Evolutionary conservation across 1,139 yeast species (phyloP).

Genomic region (Candida gigantensis): DNA sequence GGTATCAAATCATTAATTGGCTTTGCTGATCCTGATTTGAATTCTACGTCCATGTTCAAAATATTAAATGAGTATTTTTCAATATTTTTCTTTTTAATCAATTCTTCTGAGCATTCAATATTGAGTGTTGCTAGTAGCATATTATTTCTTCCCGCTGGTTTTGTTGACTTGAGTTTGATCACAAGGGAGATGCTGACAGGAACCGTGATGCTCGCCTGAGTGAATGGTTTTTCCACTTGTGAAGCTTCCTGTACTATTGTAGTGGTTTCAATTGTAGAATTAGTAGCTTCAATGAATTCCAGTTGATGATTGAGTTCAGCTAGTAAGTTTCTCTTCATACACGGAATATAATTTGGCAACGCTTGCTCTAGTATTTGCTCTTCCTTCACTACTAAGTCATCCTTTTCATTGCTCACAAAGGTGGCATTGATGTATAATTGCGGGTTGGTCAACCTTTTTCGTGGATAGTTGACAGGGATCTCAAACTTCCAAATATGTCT

Average conservation of each 20-base stretch:
- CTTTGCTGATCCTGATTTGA: slow-evolving; percentile 35
- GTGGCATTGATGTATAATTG: slow-evolving; percentile 27
- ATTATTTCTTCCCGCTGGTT: slow-evolving; percentile 57
- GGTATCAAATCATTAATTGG: slow-evolving; percentile 23
- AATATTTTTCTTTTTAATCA: slow-evolving; percentile 16
- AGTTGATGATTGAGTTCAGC: slow-evolving; percentile 24
- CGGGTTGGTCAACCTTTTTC: slow-evolving; percentile 34
- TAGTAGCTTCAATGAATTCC: slow-evolving; percentile 1
- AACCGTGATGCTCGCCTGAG: slow-evolving; percentile 12
- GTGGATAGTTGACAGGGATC: slow-evolving; percentile 40
- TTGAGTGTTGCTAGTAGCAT: slow-evolving; percentile 56
- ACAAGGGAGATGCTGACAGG: slow-evolving; percentile 35
- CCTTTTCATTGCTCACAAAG: slow-evolving; percentile 17
- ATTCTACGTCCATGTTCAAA: slow-evolving; percentile 42
- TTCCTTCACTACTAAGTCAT: not conserved
- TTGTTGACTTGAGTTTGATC: slow-evolving; percentile 56
- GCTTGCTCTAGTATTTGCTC: slow-evolving; percentile 4
- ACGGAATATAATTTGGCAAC: slow-evolving; percentile 25
- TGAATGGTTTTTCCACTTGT: not conserved
- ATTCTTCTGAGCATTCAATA: slow-evolving; percentile 52
- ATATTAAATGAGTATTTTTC: slow-evolving; percentile 34
- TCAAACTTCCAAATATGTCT: slow-evolving; percentile 35
- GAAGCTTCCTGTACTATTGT: not conserved
- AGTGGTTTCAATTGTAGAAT: not conserved
- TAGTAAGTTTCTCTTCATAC: slow-evolving; percentile 22